Base-by-base conservation (phyloP, 495 filamentous ascomycete species). In the Amorphotheca resinae region DNA sequence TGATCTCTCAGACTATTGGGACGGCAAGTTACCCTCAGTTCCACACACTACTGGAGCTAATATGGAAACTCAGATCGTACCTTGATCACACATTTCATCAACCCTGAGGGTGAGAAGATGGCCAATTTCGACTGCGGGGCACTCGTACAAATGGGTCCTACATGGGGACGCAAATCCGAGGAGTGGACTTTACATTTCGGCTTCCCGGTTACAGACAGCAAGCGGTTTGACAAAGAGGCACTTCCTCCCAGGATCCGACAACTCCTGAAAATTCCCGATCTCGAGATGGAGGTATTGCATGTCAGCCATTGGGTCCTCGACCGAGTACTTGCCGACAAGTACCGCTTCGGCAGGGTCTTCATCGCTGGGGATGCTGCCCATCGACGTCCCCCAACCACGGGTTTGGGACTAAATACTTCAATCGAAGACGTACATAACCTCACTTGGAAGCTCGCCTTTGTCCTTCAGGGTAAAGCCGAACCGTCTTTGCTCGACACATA, bases 341-440 rank as follows among this genome's bases (percentile, higher is more conserved):
- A 64, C 42, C 56, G 53, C 0, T 55, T 59, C 12, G 65, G 63
- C 5, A 59, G 59, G n/a, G 44, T 68, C n/a, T 65, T 69, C 45
- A 63, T 65, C 32, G 46, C 67, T 21, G 67, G 68, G 8, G 68
- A 72, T 49, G 57, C 68, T 0, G 58, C 59, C 0, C 68, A 72
- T 39, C 56, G 64, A 0, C 66, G 67, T 36, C 64, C 68, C 0
- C 68, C 67, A 4, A 62, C 64, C 21, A 64, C 65, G 47, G 68
- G 68, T 0, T 50, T 68, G 1, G 68, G 68, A 0, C 58, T 55
- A n/a, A 72, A 72, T 44, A 69, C 65, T 0, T 67, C 63, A 42
- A 61, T 71, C 12, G 56, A 62, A 31, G 68, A 70, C 39, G 66
- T 65, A 0, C 66, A 55, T 48, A 71, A 72, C 46, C 54, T 72